Percentiles rank a stretch among this genome's conserved stretches.
Conservation (phyloP, 345 rosid genomes). For the Chamaenerion angustifolium region DNA sequence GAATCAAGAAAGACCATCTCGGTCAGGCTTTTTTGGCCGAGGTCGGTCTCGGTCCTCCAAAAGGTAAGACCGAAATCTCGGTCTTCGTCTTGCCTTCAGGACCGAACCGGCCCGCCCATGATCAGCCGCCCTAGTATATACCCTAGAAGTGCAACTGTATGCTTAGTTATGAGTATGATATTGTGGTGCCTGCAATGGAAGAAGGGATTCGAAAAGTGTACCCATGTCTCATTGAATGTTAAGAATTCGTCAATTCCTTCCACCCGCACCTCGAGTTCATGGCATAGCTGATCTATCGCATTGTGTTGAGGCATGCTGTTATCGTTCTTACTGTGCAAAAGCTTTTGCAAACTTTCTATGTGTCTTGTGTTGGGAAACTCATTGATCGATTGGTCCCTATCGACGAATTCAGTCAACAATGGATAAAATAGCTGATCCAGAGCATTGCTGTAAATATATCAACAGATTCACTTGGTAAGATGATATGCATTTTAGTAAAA, state of each 20-base stretch:
- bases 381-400: slow-evolving; percentile 10
- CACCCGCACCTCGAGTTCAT: slow-evolving; percentile 28
- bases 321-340: slow-evolving; percentile 20
- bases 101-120: too few relatives aligned
- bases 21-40: too few relatives aligned
- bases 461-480: neutral
- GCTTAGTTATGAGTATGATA: too few relatives aligned
- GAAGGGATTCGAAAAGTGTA: slow-evolving; percentile 9
- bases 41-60: too few relatives aligned
- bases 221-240: slow-evolving; percentile 45
- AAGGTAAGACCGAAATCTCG: too few relatives aligned
- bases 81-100: too few relatives aligned
- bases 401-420: slow-evolving; percentile 22
- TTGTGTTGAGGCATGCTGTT: slow-evolving; percentile 9
- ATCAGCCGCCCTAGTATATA: too few relatives aligned
- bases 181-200: too few relatives aligned
- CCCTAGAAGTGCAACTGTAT: too few relatives aligned
- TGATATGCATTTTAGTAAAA: neutral
- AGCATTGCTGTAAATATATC: slow-evolving; percentile 34
- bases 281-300: slow-evolving; percentile 31
- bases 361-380: slow-evolving; percentile 17
- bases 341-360: slow-evolving; percentile 32
- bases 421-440: slow-evolving; percentile 44
- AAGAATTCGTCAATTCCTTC: slow-evolving; percentile 29
- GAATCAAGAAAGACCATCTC: too few relatives aligned